These are phyloP conservation scores for Sarocladium kiliense DNA, from an alignment of 2,329 filamentous ascomycete species.

Conservation along the genomic window DNA sequence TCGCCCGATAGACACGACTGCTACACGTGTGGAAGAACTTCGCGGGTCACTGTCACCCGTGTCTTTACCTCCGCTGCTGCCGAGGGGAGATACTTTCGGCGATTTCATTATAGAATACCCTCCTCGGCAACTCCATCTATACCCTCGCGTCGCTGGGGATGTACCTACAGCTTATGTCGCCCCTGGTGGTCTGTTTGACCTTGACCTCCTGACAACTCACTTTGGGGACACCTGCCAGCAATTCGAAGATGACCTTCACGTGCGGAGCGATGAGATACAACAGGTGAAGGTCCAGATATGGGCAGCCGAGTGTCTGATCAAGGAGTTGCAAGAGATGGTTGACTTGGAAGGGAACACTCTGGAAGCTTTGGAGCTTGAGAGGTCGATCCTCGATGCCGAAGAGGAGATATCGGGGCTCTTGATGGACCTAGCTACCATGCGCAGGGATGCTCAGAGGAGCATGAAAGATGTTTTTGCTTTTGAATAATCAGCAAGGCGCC, in stretches of 20 bases:
- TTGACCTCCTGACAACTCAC: neutral
- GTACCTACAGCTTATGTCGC: neutral
- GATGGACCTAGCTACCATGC: neutral
- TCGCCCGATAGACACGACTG: neutral
- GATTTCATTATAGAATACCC: neutral
- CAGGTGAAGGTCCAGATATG: neutral
- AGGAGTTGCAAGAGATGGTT: neutral
- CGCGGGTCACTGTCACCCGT: neutral
- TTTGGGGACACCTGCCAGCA: neutral
- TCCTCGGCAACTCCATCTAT: neutral
- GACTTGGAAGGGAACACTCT: neutral
- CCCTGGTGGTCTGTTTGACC: neutral
- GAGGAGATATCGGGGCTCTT: neutral
- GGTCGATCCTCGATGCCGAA: neutral
- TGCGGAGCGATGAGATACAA: neutral
- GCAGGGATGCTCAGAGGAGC: neutral
- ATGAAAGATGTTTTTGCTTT: neutral
- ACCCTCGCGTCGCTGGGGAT: neutral
- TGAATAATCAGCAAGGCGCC: neutral
- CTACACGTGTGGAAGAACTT: neutral
- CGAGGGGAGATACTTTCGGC: neutral
- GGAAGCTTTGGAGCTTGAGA: neutral
- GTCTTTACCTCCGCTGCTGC: neutral
- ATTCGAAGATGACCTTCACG: neutral
- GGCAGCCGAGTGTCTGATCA: neutral